A percentile compares a stretch with the other conserved stretches of the same genome.
phyloP scores from a whole-genome alignment of 192 early-diverging fungal genomes.

The Oehlia diaphana region DNA sequence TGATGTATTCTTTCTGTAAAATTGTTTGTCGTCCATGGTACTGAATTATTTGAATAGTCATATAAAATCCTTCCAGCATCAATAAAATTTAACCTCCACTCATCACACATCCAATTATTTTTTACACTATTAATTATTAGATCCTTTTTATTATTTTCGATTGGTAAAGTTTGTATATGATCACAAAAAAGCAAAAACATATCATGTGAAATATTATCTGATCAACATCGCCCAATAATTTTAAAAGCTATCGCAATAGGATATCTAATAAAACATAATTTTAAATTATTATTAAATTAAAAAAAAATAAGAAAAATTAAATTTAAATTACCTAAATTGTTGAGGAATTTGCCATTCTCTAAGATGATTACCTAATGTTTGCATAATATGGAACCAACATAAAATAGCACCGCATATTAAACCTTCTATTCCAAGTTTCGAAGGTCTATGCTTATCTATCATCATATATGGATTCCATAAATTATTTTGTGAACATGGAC shows the following conservation, averaged over 20 bases:
- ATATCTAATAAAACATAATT: background rate
- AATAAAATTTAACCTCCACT: background rate
- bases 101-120: background rate
- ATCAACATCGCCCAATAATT: background rate
- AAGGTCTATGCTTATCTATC: no score
- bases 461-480: background rate
- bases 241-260: background rate
- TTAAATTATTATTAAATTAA: no score
- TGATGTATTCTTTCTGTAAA: constrained; percentile 4
- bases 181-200: background rate
- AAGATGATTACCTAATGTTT: no score
- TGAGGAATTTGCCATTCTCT: background rate
- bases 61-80: background rate
- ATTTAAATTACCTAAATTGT: background rate
- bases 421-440: no score
- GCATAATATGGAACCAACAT: no score
- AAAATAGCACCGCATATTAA: no score
- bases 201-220: background rate
- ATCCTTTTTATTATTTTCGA: background rate
- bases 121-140: background rate
- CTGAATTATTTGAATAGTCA: background rate
- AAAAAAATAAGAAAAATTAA: no score
- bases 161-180: background rate
- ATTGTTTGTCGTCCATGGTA: constrained; percentile 1
- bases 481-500: background rate